Evolutionary conservation across 805 yeast genomes (phyloP), one percentile per base, ranked within the genome.

Genomic region (Ogataea methylovora): DNA sequence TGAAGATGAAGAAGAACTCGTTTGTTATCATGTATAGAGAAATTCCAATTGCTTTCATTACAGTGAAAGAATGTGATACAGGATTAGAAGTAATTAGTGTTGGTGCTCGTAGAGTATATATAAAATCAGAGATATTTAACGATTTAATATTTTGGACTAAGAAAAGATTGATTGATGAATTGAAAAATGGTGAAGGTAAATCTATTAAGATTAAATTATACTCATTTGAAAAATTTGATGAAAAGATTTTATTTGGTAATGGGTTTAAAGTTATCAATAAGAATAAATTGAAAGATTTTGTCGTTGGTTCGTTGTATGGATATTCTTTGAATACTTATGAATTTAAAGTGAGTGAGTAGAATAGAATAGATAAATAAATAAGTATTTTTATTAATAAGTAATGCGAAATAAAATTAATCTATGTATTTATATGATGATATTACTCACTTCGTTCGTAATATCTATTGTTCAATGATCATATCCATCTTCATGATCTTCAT

Each of bases 61-160:
- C 79, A 1, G 38, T 63, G 9, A 60, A 70, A 29, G 65, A 63
- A 29, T 34, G 24, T 8, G 38, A 34, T 11, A 58, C 11, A 29
- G 74, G 80, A 30, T 63, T 77, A 5, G 72, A 77, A 6, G 48
- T 74, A 14, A n/a, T n/a, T n/a, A n/a, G n/a, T n/a, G n/a, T n/a
- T n/a, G 82, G 82, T 38, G 73, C 80, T 30, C 72, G 87, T 56
- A 73, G 73, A 48, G 87, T 81, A 2, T 83, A 83, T 52, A 54
- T 70, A 17, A 68, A 66, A 39, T 73, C 80, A 8, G 86, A 83
- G 17, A 69, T 84, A 33, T 65, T 80, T 13, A 66, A 67, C 28
- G 82, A 83, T 44, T 61, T 84, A 38, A 43, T 83, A 19, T 76
- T 69, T 28, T 78, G 83, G 81, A 71, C 79, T 5, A 59, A 69